Percentiles rank a stretch among this genome's conserved stretches.
phyloP scores from a whole-genome alignment of 495 filamentous ascomycete genomes.

The Lepidopterella palustris region DNA sequence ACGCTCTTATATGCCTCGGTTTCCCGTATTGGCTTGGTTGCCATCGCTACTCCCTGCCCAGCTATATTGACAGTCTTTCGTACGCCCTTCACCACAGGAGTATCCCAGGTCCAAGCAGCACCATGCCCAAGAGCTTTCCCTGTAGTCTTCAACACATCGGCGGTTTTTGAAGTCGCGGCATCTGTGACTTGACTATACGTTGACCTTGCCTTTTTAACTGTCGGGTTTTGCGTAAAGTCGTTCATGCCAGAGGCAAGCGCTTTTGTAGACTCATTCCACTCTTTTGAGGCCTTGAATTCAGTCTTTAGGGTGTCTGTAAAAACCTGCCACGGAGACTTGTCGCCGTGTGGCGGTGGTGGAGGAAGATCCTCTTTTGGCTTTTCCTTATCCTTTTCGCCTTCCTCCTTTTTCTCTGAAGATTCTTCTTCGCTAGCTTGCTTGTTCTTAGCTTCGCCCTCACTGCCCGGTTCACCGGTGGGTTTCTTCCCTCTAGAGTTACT shows the following conservation, averaged over 20 bases:
- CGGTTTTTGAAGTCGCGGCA: constrained; percentile 63
- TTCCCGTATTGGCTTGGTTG: constrained; percentile 85
- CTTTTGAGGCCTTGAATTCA: constrained; percentile 95
- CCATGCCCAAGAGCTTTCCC: constrained; percentile 80
- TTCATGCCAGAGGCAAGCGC: constrained; percentile 81
- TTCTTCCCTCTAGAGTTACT: constrained; percentile 36
- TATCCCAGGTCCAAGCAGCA: constrained; percentile 96
- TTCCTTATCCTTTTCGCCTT: constrained; percentile 41
- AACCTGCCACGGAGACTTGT: constrained; percentile 97
- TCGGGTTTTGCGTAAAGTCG: constrained; percentile 89
- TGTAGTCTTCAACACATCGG: constrained; percentile 73
- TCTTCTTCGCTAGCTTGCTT: constrained; percentile 39
- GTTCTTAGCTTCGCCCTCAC: constrained; percentile 44
- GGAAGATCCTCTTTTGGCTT: constrained; percentile 66
- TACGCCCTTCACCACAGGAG: constrained; percentile 84
- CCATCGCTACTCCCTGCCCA: constrained; percentile 81
- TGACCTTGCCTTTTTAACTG: constrained; percentile 74
- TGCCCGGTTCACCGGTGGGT: constrained; percentile 21
- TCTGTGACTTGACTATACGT: constrained; percentile 80
- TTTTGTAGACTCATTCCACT: constrained; percentile 98
- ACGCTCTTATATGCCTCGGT: constrained; percentile 90
- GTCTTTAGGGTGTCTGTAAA: constrained; percentile 89
- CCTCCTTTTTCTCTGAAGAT: constrained; percentile 38
- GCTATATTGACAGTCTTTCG: constrained; percentile 76
- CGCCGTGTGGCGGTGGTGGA: constrained; percentile 88